Evolutionary conservation across 306 rosid species (phyloP).

Genomic region (Begonia loranthoides): DNA sequence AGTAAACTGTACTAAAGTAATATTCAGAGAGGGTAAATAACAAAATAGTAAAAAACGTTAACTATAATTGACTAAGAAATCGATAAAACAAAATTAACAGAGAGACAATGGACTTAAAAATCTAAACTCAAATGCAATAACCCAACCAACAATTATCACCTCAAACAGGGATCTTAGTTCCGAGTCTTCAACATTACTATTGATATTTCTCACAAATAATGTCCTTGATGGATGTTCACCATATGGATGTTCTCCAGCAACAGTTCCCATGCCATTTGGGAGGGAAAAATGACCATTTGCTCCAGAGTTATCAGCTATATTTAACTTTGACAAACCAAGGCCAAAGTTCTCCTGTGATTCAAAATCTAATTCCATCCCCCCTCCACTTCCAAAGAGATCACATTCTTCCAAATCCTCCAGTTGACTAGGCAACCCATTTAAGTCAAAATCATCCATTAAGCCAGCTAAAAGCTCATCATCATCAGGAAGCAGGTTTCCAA

Average conservation of each 20-base stretch:
- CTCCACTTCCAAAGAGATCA: conserved; percentile 80
- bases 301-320: conserved; percentile 38
- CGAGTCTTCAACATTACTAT: too few species aligned
- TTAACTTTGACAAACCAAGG: conserved; percentile 46
- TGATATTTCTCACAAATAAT: not conserved
- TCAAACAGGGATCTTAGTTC: too few species aligned
- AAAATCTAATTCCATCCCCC: conserved; percentile 83
- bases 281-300: conserved; percentile 46
- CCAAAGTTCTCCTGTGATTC: conserved; percentile 50
- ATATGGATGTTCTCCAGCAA: conserved; percentile 88
- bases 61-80: too few species aligned
- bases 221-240: conserved; percentile 99
- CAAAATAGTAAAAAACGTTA: too few species aligned
- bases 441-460: conserved; percentile 76
- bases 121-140: too few species aligned
- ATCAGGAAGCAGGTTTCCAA: conserved; percentile 66
- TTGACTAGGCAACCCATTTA: conserved; percentile 72
- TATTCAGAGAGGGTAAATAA: too few species aligned
- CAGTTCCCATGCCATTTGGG: conserved; percentile 30
- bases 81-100: too few species aligned
- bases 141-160: too few species aligned
- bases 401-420: conserved; percentile 80
- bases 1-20: too few species aligned
- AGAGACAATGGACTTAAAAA: too few species aligned
- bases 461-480: conserved; percentile 88